Evolutionary conservation across 2,329 filamentous ascomycete species (phyloP).

Genomic region (Beauveria medogensis): DNA sequence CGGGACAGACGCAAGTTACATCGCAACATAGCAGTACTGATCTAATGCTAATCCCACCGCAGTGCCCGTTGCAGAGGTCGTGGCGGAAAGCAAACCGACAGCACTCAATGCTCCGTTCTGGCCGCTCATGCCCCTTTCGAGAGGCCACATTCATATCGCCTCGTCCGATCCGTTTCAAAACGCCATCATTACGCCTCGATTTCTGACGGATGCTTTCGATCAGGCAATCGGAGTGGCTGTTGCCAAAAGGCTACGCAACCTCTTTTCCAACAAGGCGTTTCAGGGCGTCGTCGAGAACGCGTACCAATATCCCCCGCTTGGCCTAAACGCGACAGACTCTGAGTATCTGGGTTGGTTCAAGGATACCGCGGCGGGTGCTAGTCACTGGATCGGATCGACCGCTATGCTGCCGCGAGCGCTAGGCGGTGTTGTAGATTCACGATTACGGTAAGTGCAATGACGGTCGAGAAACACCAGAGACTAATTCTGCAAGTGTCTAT

Average conservation of each 20-base stretch:
- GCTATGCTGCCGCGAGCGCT: slow-evolving; percentile 18
- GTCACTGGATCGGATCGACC: slow-evolving; percentile 19
- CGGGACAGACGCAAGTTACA: slow-evolving; percentile 8
- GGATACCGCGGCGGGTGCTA: slow-evolving; percentile 11
- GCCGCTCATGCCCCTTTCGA: slow-evolving; percentile 18
- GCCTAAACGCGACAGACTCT: slow-evolving; percentile 15
- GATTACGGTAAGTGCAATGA: slow-evolving; percentile 11
- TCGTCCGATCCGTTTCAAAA: slow-evolving; percentile 15
- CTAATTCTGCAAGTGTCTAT: slow-evolving; percentile 13
- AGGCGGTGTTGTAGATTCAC: slow-evolving; percentile 17
- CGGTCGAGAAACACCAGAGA: neutral
- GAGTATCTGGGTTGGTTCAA: slow-evolving; percentile 16
- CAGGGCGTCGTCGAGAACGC: slow-evolving; percentile 14
- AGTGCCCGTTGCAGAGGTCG: slow-evolving; percentile 18
- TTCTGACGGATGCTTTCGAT: slow-evolving; percentile 17
- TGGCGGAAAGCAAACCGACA: slow-evolving; percentile 13
- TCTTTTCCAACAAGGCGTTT: slow-evolving; percentile 16
- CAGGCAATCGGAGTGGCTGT: slow-evolving; percentile 15
- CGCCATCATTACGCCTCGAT: slow-evolving; percentile 16
- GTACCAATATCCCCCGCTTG: slow-evolving; percentile 15
- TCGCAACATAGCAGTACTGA: neutral
- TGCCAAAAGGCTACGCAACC: slow-evolving; percentile 9
- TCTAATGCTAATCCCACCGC: neutral
- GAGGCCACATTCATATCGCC: slow-evolving; percentile 18
- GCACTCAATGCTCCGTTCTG: slow-evolving; percentile 16